Evolutionary conservation across 148 eudicot genomes (phyloP).

Genomic region (Silene conica): DNA sequence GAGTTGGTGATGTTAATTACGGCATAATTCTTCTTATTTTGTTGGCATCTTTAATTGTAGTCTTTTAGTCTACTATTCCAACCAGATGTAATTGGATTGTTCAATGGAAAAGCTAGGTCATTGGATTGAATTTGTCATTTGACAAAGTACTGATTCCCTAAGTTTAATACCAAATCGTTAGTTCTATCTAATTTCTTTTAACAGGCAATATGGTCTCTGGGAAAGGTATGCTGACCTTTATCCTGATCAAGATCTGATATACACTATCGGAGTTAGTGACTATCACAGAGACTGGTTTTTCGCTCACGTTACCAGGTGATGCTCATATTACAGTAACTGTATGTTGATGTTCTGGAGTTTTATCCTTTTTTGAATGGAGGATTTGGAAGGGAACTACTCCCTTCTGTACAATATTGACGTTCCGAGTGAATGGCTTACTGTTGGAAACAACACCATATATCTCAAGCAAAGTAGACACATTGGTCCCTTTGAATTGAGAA

Average conservation of each 20-base stretch:
- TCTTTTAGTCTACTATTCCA: too few species aligned
- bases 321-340: neutral
- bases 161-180: too few species aligned
- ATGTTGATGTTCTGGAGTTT: neutral
- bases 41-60: too few species aligned
- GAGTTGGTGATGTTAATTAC: too few species aligned
- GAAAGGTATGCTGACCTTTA: constrained; percentile 55
- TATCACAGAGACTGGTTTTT: constrained; percentile 63
- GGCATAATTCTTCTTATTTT: too few species aligned
- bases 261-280: constrained; percentile 51
- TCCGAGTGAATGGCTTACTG: constrained; percentile 25
- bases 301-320: constrained; percentile 61
- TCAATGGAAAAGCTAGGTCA: too few species aligned
- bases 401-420: constrained; percentile 28
- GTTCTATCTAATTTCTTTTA: too few species aligned
- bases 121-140: too few species aligned
- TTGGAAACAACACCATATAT: constrained; percentile 41
- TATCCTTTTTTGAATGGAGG: too few species aligned
- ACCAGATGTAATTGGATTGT: too few species aligned
- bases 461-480: constrained; percentile 38
- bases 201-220: constrained; percentile 77
- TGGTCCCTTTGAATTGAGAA: constrained; percentile 29
- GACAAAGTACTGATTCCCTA: too few species aligned
- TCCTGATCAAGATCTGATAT: constrained; percentile 56
- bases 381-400: too few species aligned